Percentiles rank a stretch among this genome's conserved stretches.
Evolutionary conservation across 139 green algal species (phyloP).

Genomic region (Spirogloea muscicola): DNA sequence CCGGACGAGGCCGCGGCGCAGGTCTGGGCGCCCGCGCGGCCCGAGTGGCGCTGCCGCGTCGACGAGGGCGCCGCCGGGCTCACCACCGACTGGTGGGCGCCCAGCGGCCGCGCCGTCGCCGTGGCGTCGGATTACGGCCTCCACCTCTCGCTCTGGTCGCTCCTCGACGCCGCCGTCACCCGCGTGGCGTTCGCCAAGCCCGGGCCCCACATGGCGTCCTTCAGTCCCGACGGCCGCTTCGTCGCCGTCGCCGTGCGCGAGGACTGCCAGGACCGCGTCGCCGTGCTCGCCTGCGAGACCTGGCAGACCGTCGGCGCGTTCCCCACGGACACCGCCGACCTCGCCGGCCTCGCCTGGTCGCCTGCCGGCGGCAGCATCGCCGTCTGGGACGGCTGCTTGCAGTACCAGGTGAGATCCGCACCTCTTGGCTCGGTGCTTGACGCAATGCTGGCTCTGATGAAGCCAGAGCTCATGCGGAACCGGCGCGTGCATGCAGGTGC

Average conservation of each 20-base stretch:
- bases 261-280: conserved; percentile 47
- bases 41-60: too few species aligned
- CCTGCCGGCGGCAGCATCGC: conserved; percentile 42
- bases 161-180: too few species aligned
- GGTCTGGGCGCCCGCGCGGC: too few species aligned
- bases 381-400: conserved; percentile 40
- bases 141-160: too few species aligned
- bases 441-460: not conserved
- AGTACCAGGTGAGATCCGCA: conserved; percentile 36
- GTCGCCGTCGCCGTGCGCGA: conserved; percentile 68
- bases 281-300: conserved; percentile 20
- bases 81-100: too few species aligned
- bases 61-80: too few species aligned
- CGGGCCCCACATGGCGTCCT: too few species aligned
- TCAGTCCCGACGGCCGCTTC: conserved; percentile 61
- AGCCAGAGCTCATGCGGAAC: too few species aligned
- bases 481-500: not conserved
- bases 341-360: conserved; percentile 45
- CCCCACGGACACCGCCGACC: conserved; percentile 18
- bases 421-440: not conserved
- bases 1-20: too few species aligned
- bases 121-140: too few species aligned
- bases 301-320: conserved; percentile 35
- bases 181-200: too few species aligned
- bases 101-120: too few species aligned